These are phyloP conservation scores for Linnemannia zychae DNA, from an alignment of 192 early-diverging fungal genomes.

Conservation along the genomic window DNA sequence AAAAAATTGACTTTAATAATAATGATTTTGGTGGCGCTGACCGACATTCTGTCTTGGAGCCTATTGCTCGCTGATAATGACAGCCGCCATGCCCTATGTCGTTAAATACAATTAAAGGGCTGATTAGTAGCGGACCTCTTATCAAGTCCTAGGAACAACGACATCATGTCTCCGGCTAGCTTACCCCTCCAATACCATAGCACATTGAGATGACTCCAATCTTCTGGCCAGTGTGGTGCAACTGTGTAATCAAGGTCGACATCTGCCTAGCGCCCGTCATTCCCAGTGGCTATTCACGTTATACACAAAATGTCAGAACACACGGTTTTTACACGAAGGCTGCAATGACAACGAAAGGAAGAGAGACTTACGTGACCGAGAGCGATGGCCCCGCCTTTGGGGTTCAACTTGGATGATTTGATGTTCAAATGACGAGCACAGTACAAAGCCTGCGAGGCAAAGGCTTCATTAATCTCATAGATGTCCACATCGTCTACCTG, in stretches of 20 bases:
- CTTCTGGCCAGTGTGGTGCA: conserved; percentile 85
- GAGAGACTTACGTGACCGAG: conserved; percentile 78
- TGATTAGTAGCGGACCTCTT: background rate
- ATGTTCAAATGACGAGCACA: conserved; percentile 89
- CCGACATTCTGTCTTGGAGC: background rate
- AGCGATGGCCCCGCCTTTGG: conserved; percentile 97
- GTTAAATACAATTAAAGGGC: background rate
- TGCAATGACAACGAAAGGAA: background rate
- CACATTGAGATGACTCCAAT: conserved; percentile 94
- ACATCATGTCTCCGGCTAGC: background rate
- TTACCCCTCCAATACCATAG: conserved; percentile 86
- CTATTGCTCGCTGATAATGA: conserved; percentile 37
- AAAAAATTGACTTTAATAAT: no score
- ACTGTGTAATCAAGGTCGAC: conserved; percentile 90
- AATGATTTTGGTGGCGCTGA: conserved; percentile 24
- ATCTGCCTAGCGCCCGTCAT: conserved; percentile 95
- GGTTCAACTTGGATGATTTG: conserved; percentile 90
- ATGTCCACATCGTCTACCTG: conserved; percentile 83
- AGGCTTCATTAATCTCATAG: conserved; percentile 96
- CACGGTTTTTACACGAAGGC: background rate
- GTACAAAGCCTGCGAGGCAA: conserved; percentile 95
- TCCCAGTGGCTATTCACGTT: conserved; percentile 69
- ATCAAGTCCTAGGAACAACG: background rate
- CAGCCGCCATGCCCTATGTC: conserved; percentile 47
- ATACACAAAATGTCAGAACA: background rate